Evolutionary conservation across 2,329 filamentous ascomycete species (phyloP), one percentile per base, ranked within the genome.

Genomic region (Pseudovirgaria hyperparasitica): DNA sequence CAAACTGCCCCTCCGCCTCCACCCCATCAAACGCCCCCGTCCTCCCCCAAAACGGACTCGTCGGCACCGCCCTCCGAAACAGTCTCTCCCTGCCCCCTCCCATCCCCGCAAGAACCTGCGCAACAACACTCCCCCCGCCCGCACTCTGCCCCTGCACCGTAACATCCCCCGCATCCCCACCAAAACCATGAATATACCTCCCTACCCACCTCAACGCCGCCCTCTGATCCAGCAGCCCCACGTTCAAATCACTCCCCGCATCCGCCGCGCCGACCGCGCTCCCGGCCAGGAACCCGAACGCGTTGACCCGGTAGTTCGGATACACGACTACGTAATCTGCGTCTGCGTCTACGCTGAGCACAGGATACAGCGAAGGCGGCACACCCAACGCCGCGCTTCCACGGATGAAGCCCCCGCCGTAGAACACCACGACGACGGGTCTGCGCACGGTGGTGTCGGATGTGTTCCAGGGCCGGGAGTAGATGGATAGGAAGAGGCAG

Each of bases 331-430:
- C 42, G 25, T 70, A 61, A 39, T 72, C 65, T 31, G 67, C 67
- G 4, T 45, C 32, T 2, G 41, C 36, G 15, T 62, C 67, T 4
- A 63, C 65, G 36, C 74, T 72, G 4, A 76, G 52, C 4, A 72
- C 56, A 0, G 70, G 72, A 38, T 67, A 76, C 2, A 58, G 66
- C 1, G 61, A 50, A 3, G 72, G 70, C 4, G 70, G 70, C 6
- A 74, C 54, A 5, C 43, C 47, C 39, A 74, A 70, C 19, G 53
- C 60, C 0, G 66, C 71, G 16, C 57, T 58, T 6, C 71, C 72
- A 41, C 68, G 53, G 26, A 75, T 67, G 49, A 70, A 76, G 2
- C 59, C 72, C 9, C 72, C 72, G 27, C 72, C 72, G 41, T 70
- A 72, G 41, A 72, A 74, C 4, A 63, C 62, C 3, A 76, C 61